Evolutionary conservation across 1,139 yeast genomes (phyloP), one percentile per base, ranked within the genome.

Genomic region (Wickerhamomyces sp.): DNA sequence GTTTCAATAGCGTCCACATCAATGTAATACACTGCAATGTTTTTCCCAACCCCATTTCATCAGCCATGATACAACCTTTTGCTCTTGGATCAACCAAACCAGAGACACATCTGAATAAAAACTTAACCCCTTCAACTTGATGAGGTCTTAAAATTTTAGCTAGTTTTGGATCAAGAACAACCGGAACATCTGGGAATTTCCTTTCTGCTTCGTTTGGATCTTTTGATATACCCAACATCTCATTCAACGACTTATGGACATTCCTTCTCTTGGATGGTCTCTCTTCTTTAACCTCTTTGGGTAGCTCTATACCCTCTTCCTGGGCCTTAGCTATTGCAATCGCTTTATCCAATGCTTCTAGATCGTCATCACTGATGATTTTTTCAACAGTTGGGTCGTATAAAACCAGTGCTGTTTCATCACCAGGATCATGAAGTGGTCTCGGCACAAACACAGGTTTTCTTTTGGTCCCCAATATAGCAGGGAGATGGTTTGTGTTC

Each of bases 41-140:
- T 62, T 93, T 93, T 27, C 99, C 99, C 39, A 93, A 73, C 3
- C 99, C 99, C 99, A 93, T 93, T 67, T 90, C 99, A 69, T 93
- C 99, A 0, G 99, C 99, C 99, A 93, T 93, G 45, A 93, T 94
- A 62, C 99, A 93, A 1, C 99, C 99, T 61, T 84, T 81, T 0
- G 98, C 98, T 37, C 82, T 74, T 2, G 90, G 79, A 59, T 90
- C 95, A 29, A 89, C 76, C 39, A 91, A 67, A 0, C 99, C 99
- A 0, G 97, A 78, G 1, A 95, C 89, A 64, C 98, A 91, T 48
- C 93, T 70, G 61, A 90, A 93, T 48, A 93, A 68, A 62, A 93
- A 93, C 63, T 87, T 79, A 33, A 93, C 97, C 52, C 99, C 99
- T 47, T 93, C 96, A 4, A 93, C 82, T 64, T 93, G 99, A 72